These are phyloP conservation scores for Lactarius pseudohatsudake DNA, from an alignment of 768 basidiomycete species.

Conservation along the genomic window DNA sequence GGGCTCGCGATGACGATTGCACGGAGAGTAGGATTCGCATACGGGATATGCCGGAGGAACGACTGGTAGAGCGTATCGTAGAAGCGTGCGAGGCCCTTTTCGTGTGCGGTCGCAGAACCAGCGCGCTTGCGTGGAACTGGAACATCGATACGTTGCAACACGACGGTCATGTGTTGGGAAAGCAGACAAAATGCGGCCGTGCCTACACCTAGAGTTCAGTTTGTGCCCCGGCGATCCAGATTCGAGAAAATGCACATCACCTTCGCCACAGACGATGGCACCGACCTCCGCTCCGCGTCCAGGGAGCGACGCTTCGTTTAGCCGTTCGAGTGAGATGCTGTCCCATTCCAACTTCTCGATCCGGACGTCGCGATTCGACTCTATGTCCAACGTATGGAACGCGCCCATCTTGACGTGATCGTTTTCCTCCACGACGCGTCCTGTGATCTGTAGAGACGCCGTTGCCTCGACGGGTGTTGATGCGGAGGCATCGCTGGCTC, in stretches of 20 bases:
- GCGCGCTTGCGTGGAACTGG: constrained; percentile 88
- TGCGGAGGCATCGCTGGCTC: constrained; percentile 39
- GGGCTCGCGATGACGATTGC: constrained; percentile 97
- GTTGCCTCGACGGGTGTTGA: constrained; percentile 37
- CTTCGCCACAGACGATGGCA: constrained; percentile 95
- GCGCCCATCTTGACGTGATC: constrained; percentile 89
- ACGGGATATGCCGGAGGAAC: constrained; percentile 90
- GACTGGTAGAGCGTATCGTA: constrained; percentile 83
- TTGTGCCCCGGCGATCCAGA: not conserved
- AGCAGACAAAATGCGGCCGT: constrained; percentile 91
- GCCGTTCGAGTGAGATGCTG: constrained; percentile 74
- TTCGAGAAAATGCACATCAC: constrained; percentile 34
- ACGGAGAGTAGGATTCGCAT: constrained; percentile 63
- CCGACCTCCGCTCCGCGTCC: constrained; percentile 96
- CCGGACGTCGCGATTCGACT: constrained; percentile 85
- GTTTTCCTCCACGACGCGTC: constrained; percentile 84
- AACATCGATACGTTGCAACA: constrained; percentile 86
- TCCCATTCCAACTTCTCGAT: constrained; percentile 97
- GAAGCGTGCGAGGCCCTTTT: constrained; percentile 86
- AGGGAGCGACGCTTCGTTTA: constrained; percentile 88
- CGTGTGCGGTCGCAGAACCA: constrained; percentile 81
- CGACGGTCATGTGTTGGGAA: constrained; percentile 95
- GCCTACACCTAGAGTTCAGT: constrained; percentile 40
- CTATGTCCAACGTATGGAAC: constrained; percentile 92
- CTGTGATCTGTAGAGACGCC: constrained; percentile 80